A percentile compares a stretch with the other conserved stretches of the same genome.
phyloP scores from a whole-genome alignment of 306 rosid species.

The Medicago arabica region DNA sequence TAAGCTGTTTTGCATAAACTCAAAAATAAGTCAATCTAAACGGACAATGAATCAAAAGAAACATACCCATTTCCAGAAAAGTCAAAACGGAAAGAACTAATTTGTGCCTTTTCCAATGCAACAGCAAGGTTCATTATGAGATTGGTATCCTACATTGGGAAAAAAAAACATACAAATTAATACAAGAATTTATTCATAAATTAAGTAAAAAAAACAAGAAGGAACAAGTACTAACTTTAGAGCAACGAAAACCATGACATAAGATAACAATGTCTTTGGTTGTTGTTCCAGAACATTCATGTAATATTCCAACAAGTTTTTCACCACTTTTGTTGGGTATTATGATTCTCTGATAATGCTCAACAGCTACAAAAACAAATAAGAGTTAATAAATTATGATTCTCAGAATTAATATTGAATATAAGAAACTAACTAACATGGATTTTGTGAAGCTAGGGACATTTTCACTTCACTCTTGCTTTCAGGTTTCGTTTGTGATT shows the following conservation, averaged over 20 bases:
- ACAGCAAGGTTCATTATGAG: conserved; percentile 58
- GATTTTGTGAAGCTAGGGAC: neutral
- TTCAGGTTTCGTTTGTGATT: neutral
- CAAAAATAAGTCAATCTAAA: too few species aligned
- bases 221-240: conserved; percentile 57
- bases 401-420: neutral
- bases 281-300: conserved; percentile 65
- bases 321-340: conserved; percentile 62
- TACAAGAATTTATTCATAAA: neutral
- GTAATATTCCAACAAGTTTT: conserved; percentile 71
- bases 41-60: too few species aligned
- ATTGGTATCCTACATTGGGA: conserved; percentile 45
- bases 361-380: conserved; percentile 42
- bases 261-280: conserved; percentile 54
- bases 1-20: too few species aligned
- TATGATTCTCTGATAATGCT: conserved; percentile 45
- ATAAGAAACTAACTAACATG: neutral
- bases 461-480: neutral
- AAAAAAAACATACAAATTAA: neutral
- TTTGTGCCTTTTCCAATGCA: conserved; percentile 65
- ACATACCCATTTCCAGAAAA: conserved; percentile 79
- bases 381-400: neutral
- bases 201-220: neutral
- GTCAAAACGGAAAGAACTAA: conserved; percentile 71
- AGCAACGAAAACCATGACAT: conserved; percentile 68